Percentiles rank a stretch among this genome's conserved stretches.
Evolutionary conservation across 1,284 basidiomycete genomes (phyloP).

Genomic region (Athelia psychrophila): DNA sequence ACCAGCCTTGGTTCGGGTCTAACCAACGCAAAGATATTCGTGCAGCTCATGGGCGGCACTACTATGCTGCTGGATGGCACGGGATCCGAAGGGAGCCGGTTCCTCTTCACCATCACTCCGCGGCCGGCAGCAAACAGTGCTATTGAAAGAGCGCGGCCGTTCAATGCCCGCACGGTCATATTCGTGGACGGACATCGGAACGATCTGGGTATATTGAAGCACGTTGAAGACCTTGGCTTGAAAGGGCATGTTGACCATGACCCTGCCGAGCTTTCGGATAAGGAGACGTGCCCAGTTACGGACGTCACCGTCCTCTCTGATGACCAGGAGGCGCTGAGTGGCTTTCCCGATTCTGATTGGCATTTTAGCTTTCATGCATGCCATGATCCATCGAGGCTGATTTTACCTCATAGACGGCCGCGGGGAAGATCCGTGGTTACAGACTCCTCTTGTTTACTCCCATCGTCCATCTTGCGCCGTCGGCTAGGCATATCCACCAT

Average conservation of each 20-base stretch:
- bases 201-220: constrained; percentile 71
- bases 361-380: not conserved
- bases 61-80: constrained; percentile 99
- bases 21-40: constrained; percentile 92
- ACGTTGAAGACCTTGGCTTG: constrained; percentile 81
- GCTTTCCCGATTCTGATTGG: not conserved
- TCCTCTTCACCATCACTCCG: constrained; percentile 95
- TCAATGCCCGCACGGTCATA: constrained; percentile 77
- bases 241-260: constrained; percentile 78
- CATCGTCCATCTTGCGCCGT: constrained; percentile 85
- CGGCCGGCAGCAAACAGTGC: constrained; percentile 70
- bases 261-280: constrained; percentile 76
- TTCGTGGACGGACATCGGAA: constrained; percentile 89
- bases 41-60: constrained; percentile 96
- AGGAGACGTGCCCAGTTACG: constrained; percentile 83
- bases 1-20: constrained; percentile 89
- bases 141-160: constrained; percentile 77
- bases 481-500: no score
- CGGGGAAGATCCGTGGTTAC: constrained; percentile 82
- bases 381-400: constrained; percentile 64
- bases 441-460: constrained; percentile 97
- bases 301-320: constrained; percentile 98
- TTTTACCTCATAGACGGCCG: no score
- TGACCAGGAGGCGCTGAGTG: constrained; percentile 79
- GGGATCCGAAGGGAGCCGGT: constrained; percentile 89